phyloP scores from a whole-genome alignment of 305 asterid species.

The Fraxinus latifolia region DNA sequence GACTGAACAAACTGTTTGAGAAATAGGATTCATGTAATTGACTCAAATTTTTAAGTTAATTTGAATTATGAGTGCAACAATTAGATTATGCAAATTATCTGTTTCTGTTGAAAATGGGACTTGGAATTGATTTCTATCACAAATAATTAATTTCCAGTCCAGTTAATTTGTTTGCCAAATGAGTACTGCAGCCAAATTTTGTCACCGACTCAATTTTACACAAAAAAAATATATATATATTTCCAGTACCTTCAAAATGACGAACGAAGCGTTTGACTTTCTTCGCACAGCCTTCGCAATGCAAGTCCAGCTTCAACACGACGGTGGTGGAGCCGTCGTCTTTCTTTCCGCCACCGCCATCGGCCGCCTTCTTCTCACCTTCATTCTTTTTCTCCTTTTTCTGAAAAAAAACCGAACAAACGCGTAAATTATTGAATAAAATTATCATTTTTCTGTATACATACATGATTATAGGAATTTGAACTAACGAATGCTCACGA shows the following conservation, averaged over 20 bases:
- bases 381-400: slow-evolving; percentile 29
- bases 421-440: neutral
- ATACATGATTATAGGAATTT: neutral
- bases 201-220: neutral
- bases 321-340: slow-evolving; percentile 38
- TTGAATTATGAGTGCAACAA: neutral
- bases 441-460: neutral
- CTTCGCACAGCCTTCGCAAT: slow-evolving; percentile 90
- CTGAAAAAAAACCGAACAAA: slow-evolving; percentile 38
- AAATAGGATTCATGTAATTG: neutral
- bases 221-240: neutral
- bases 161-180: neutral
- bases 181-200: neutral
- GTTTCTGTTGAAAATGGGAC: neutral
- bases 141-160: neutral
- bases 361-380: slow-evolving; percentile 45
- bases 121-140: neutral
- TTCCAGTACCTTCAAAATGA: slow-evolving; percentile 48
- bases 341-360: slow-evolving; percentile 40
- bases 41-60: neutral
- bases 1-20: neutral
- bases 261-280: slow-evolving; percentile 71
- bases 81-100: neutral
- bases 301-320: slow-evolving; percentile 75
- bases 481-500: neutral